These are phyloP conservation scores for Boletus pseudopeckii DNA, from an alignment of 768 basidiomycete species.

Conservation along the genomic window DNA sequence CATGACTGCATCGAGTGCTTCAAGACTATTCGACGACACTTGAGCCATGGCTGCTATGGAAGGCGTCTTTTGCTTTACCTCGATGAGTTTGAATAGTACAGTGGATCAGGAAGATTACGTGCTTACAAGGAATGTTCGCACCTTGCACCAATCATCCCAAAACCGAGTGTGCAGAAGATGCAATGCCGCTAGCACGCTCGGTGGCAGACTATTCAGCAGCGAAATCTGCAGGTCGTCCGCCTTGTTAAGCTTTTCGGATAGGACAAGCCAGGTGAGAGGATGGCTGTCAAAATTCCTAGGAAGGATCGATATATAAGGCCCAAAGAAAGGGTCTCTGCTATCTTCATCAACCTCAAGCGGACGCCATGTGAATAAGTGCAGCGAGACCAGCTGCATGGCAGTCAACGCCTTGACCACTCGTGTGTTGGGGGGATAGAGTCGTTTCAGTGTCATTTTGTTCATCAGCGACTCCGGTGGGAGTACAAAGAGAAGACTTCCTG, in stretches of 20 bases:
- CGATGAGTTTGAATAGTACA: background rate
- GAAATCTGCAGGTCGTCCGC: slow-evolving; percentile 15
- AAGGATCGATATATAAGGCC: slow-evolving; percentile 76
- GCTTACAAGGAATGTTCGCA: slow-evolving; percentile 53
- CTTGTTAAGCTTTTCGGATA: slow-evolving; percentile 16
- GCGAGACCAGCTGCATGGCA: slow-evolving; percentile 72
- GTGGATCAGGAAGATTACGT: background rate
- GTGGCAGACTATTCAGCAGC: slow-evolving; percentile 48
- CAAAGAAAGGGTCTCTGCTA: slow-evolving; percentile 55
- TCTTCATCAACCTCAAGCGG: slow-evolving; percentile 40
- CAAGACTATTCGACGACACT: background rate
- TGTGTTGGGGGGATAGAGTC: slow-evolving; percentile 47
- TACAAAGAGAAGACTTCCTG: slow-evolving; percentile 58
- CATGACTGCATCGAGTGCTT: slow-evolving; percentile 10
- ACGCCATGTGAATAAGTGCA: slow-evolving; percentile 74
- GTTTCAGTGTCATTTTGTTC: slow-evolving; percentile 65
- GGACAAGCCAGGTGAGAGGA: slow-evolving; percentile 74
- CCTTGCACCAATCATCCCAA: slow-evolving; percentile 53
- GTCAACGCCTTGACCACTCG: slow-evolving; percentile 35
- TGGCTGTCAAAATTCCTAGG: slow-evolving; percentile 73
- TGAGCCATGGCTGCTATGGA: background rate
- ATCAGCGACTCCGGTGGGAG: slow-evolving; percentile 70
- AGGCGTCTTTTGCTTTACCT: slow-evolving; percentile 6
- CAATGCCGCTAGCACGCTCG: slow-evolving; percentile 41
- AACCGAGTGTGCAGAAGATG: slow-evolving; percentile 47